A percentile compares a stretch with the other conserved stretches of the same genome.
Evolutionary conservation across 345 rosid genomes (phyloP).

Genomic region (Sisymbrium irio): DNA sequence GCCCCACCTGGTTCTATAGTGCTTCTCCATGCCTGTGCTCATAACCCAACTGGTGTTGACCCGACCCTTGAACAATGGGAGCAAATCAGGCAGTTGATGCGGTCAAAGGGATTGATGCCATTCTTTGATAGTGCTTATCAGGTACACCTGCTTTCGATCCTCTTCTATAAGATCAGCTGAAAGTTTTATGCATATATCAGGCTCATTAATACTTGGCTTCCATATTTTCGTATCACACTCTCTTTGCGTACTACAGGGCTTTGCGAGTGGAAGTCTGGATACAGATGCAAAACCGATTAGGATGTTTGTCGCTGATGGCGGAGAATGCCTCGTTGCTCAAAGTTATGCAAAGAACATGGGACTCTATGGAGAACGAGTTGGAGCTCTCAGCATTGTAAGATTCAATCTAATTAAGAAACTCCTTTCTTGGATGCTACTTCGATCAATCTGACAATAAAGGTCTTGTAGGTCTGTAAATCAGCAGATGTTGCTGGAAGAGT

Average conservation of each 20-base stretch:
- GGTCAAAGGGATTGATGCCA: slow-evolving; percentile 75
- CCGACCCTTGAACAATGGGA: slow-evolving; percentile 91
- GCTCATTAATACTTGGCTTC: neutral
- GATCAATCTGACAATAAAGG: neutral
- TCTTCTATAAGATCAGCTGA: slow-evolving; percentile 3
- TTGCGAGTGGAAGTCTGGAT: slow-evolving; percentile 89
- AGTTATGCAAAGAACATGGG: slow-evolving; percentile 97
- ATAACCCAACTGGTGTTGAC: slow-evolving; percentile 97
- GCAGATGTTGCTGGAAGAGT: slow-evolving; percentile 76
- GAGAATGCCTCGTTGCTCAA: slow-evolving; percentile 82
- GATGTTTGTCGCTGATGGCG: slow-evolving; percentile 88
- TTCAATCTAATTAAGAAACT: neutral
- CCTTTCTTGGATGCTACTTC: neutral
- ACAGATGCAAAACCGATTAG: slow-evolving; percentile 71
- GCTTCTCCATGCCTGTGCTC: slow-evolving; percentile 98
- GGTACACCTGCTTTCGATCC: slow-evolving; percentile 35
- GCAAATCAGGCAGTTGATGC: slow-evolving; percentile 70
- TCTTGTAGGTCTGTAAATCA: slow-evolving; percentile 67
- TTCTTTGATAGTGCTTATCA: slow-evolving; percentile 98
- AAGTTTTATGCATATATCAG: neutral
- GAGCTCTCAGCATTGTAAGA: slow-evolving; percentile 96
- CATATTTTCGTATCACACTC: neutral
- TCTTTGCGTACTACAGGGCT: slow-evolving; percentile 46
- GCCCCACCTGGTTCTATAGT: slow-evolving; percentile 84
- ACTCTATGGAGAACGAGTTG: slow-evolving; percentile 91